Base-by-base conservation (phyloP, 306 rosid species). In the Pyrus bretschneideri region DNA sequence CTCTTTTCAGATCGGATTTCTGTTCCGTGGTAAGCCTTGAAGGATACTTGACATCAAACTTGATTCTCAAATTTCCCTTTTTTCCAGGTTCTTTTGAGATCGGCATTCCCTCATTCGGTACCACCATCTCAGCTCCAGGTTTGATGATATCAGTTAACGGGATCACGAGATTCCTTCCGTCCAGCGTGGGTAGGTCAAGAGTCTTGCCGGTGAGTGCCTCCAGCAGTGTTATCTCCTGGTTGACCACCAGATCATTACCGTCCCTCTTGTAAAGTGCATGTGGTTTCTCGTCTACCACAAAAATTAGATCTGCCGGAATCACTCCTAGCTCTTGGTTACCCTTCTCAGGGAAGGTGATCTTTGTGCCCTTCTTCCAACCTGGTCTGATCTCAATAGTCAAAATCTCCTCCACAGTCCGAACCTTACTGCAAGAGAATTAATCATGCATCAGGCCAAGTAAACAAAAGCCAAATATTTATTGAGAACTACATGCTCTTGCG, bases 291-390 rank as follows among this genome's bases (percentile, higher is more conserved):
- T 91, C 99, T 69, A 95, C 81, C 74, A 95, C 91, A 71, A 95
- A 95, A 30, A 89, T 72, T 31, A 92, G 85, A 86, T 95, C 99
- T 4, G 98, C 97, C 0, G 99, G 90, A 73, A 89, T 80, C 78
- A 95, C 81, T 35, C 96, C 96, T 17, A 89, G 96, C 83, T 89
- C 93, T 73, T 92, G 92, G 82, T 95, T 89, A 78, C 99, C 98
- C 85, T 91, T 95, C 87, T 91, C 93, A 0, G 93, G 89, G 83
- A 95, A 95, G 64, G 97, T 91, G 57, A 95, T 81, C 90, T 89
- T 95, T 33, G 98, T 95, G 59, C 99, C 99, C 81, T 91, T 95
- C 84, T 95, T 95, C 99, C 99, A 95, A 58, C 99, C 99, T 31
- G 98, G 96, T 81, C 82, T 92, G 71, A 95, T 81, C 80, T 95